Conservation (phyloP, 2,329 filamentous ascomycete genomes). For the Alternaria sp. region DNA sequence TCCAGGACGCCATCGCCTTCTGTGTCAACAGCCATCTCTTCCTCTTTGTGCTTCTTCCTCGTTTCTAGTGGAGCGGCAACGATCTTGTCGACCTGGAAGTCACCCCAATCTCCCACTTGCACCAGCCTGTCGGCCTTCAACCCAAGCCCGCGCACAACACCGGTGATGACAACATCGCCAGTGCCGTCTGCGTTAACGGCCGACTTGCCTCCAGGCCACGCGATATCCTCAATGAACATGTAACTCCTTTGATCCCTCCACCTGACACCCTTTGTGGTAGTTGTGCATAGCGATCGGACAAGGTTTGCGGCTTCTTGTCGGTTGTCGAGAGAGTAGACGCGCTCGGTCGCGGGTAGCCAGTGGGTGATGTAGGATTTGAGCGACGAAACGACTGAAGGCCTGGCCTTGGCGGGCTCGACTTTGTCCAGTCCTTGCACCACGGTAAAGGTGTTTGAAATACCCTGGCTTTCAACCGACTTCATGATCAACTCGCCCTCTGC, state of each 20-base stretch:
- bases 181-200: constrained; percentile 54
- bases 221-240: constrained; percentile 86
- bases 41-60: constrained; percentile 64
- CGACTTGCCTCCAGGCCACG: constrained; percentile 65
- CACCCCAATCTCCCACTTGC: constrained; percentile 91
- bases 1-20: constrained; percentile 67
- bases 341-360: constrained; percentile 92
- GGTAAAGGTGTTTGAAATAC: constrained; percentile 89
- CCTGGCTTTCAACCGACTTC: constrained; percentile 88
- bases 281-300: constrained; percentile 88
- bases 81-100: constrained; percentile 91
- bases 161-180: constrained; percentile 76
- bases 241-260: constrained; percentile 97
- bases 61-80: constrained; percentile 72
- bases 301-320: constrained; percentile 90
- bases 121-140: constrained; percentile 89
- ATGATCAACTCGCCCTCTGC: constrained; percentile 83
- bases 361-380: constrained; percentile 92
- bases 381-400: constrained; percentile 76
- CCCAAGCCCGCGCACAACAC: constrained; percentile 82
- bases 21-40: constrained; percentile 73
- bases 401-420: constrained; percentile 79
- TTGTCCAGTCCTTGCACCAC: constrained; percentile 80
- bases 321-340: constrained; percentile 85
- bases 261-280: constrained; percentile 88